These are phyloP conservation scores for Citrullus amarus DNA, from an alignment of 306 rosid species.

Conservation along the genomic window DNA sequence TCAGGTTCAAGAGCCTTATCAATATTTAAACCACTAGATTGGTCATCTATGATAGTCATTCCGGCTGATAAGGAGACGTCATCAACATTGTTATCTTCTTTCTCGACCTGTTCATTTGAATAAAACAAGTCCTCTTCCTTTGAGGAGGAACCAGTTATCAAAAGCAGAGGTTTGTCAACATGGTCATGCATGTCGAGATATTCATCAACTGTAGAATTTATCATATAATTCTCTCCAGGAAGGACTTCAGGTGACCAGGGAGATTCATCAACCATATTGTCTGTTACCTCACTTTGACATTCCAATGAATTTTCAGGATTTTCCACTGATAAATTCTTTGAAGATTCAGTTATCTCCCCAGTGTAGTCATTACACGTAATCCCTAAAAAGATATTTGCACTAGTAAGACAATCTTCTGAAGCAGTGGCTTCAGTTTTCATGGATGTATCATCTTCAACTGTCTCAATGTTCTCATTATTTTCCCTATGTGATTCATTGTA, in stretches of 20 bases:
- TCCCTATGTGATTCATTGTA: conserved; percentile 12
- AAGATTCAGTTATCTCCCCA: neutral
- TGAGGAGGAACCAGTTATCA: conserved; percentile 9
- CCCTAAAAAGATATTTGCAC: conserved; percentile 19
- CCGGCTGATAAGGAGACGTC: conserved; percentile 17
- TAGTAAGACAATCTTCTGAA: conserved; percentile 15
- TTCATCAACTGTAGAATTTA: conserved; percentile 4
- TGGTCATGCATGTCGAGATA: neutral
- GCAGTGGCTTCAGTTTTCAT: conserved; percentile 13
- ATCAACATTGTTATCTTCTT: conserved; percentile 21
- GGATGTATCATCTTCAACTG: conserved; percentile 12
- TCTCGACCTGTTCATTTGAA: conserved; percentile 22
- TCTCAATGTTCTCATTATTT: neutral
- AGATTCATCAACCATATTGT: neutral
- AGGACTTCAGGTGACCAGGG: conserved; percentile 1
- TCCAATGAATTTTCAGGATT: neutral
- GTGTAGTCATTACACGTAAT: neutral
- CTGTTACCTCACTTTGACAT: neutral
- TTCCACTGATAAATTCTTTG: neutral
- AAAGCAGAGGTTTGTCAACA: conserved; percentile 5
- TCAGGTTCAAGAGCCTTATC: conserved; percentile 16
- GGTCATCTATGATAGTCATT: conserved; percentile 14
- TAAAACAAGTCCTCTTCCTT: conserved; percentile 20
- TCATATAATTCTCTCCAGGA: neutral
- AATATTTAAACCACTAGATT: conserved; percentile 15